phyloP scores from a whole-genome alignment of 2,329 filamentous ascomycete genomes.

The Colletotrichum paranaense region DNA sequence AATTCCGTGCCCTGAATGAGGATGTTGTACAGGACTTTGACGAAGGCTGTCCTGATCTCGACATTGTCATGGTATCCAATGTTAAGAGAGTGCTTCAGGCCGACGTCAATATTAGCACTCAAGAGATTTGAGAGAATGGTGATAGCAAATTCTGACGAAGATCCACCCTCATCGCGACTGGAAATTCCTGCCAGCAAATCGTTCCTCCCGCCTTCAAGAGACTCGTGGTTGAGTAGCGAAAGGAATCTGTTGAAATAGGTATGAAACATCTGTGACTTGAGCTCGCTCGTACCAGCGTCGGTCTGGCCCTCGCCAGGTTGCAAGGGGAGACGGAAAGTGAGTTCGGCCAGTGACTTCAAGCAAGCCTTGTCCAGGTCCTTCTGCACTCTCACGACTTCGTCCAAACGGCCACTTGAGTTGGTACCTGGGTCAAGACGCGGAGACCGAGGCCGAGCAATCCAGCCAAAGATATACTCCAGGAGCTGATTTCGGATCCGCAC shows the following conservation, averaged over 20 bases:
- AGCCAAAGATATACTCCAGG: slow-evolving; percentile 74
- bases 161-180: slow-evolving; percentile 63
- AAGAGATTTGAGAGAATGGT: slow-evolving; percentile 76
- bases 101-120: slow-evolving; percentile 78
- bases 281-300: slow-evolving; percentile 74
- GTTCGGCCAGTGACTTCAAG: slow-evolving; percentile 71
- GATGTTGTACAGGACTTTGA: slow-evolving; percentile 78
- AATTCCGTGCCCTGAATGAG: slow-evolving; percentile 79
- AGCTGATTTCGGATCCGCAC: slow-evolving; percentile 76
- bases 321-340: slow-evolving; percentile 74
- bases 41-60: slow-evolving; percentile 76
- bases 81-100: slow-evolving; percentile 75
- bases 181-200: slow-evolving; percentile 48
- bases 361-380: slow-evolving; percentile 75
- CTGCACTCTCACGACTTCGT: slow-evolving; percentile 69
- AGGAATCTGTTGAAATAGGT: slow-evolving; percentile 78
- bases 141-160: slow-evolving; percentile 72
- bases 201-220: slow-evolving; percentile 53
- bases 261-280: slow-evolving; percentile 78
- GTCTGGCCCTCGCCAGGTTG: slow-evolving; percentile 74
- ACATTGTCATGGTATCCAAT: slow-evolving; percentile 79
- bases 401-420: slow-evolving; percentile 55
- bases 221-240: slow-evolving; percentile 71
- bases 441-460: slow-evolving; percentile 72
- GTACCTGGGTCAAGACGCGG: slow-evolving; percentile 56